A percentile compares a stretch with the other conserved stretches of the same genome.
Evolutionary conservation across 768 basidiomycete species (phyloP).

Genomic region (Termitomyces sp.): DNA sequence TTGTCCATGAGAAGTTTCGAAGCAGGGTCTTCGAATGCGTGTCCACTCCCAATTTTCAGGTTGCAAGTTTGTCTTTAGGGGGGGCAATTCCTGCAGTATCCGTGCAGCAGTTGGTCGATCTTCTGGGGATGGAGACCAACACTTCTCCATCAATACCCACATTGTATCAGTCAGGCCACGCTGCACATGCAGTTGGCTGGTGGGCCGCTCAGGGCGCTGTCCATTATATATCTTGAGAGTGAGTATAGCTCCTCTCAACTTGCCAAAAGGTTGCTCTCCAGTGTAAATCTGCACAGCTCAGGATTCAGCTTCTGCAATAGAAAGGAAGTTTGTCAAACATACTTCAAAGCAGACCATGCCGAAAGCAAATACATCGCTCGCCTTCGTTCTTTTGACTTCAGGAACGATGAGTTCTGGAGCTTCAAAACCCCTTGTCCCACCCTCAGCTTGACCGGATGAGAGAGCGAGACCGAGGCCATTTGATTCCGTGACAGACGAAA

Average conservation of each 20-base stretch:
- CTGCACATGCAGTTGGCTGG: not conserved
- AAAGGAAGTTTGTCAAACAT: not conserved
- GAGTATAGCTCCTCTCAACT: no score
- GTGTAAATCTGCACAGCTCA: not conserved
- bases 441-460: no score
- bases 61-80: not conserved
- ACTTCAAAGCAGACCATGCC: slow-evolving; percentile 1
- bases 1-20: not conserved
- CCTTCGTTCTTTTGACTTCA: slow-evolving; percentile 3
- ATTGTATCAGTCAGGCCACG: not conserved
- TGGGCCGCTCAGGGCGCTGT: not conserved
- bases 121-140: not conserved
- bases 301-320: not conserved
- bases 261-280: not conserved
- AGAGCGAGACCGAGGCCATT: slow-evolving; percentile 11
- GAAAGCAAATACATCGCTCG: no score
- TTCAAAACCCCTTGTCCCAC: slow-evolving; percentile 28
- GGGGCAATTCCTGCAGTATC: not conserved
- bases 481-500: slow-evolving; percentile 23
- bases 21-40: not conserved
- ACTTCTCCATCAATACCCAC: slow-evolving; percentile 1
- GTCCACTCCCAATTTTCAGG: not conserved
- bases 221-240: not conserved
- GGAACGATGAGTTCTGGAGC: slow-evolving; percentile 29
- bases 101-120: no score